Evolutionary conservation across 306 rosid genomes (phyloP).

Genomic region (Malus fusca): DNA sequence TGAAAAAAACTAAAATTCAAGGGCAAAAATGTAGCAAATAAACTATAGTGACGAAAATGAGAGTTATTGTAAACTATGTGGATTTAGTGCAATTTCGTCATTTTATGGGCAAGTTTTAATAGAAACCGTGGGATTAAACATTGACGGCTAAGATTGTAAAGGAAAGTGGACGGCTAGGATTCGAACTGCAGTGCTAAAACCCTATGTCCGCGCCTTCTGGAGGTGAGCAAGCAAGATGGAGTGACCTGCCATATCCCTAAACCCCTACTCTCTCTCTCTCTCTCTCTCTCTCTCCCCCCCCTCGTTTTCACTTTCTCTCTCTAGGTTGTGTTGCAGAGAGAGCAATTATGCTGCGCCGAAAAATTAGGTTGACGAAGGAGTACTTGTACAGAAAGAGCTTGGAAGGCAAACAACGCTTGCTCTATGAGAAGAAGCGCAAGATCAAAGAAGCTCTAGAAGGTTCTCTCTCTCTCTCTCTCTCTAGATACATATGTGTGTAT

Average conservation of each 20-base stretch:
- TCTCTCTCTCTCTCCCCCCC: not conserved
- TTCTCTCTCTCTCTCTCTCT: conserved; percentile 1
- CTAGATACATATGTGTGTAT: not conserved
- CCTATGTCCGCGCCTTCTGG: not conserved
- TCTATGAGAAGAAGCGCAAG: conserved; percentile 83
- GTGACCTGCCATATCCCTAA: too few species aligned
- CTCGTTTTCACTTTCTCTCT: not conserved
- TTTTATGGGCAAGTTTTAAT: not conserved
- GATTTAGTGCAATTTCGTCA: not conserved
- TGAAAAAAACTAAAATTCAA: too few species aligned
- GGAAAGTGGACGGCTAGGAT: not conserved
- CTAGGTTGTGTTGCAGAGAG: not conserved
- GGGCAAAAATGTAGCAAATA: too few species aligned
- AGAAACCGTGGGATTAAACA: too few species aligned
- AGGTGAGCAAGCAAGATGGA: not conserved
- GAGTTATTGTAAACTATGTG: not conserved
- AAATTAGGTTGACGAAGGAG: conserved; percentile 60
- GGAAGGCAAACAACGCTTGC: conserved; percentile 67
- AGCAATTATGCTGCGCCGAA: conserved; percentile 56
- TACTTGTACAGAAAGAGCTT: conserved; percentile 75
- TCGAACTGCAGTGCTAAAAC: not conserved
- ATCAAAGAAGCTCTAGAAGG: conserved; percentile 77
- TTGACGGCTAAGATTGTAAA: not conserved
- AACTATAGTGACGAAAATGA: too few species aligned
- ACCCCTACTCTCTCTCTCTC: not conserved